These are phyloP conservation scores for Calophaca sinica DNA, from an alignment of 306 rosid genomes.

Conservation along the genomic window DNA sequence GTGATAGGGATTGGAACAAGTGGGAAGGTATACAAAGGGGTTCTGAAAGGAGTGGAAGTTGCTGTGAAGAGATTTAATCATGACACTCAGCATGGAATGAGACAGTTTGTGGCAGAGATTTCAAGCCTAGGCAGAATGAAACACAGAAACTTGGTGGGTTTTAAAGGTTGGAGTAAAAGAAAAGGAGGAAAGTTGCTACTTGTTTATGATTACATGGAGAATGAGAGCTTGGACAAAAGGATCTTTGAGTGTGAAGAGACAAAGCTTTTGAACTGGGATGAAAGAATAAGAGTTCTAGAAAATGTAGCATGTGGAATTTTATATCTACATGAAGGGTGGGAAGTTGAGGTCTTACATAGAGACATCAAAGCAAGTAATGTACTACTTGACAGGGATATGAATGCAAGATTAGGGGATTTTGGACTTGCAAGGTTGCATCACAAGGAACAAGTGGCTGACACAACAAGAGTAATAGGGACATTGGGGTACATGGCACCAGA, in stretches of 20 bases:
- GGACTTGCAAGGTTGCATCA: slow-evolving; percentile 71
- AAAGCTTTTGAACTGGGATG: slow-evolving; percentile 62
- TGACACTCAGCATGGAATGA: slow-evolving; percentile 58
- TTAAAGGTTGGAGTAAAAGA: slow-evolving; percentile 81
- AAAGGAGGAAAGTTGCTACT: slow-evolving; percentile 65
- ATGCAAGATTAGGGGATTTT: slow-evolving; percentile 75
- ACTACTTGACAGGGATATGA: slow-evolving; percentile 73
- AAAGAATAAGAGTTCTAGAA: slow-evolving; percentile 60
- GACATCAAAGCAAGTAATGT: slow-evolving; percentile 78
- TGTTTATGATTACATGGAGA: slow-evolving; percentile 82
- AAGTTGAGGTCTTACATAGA: slow-evolving; percentile 75
- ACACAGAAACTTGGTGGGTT: slow-evolving; percentile 72
- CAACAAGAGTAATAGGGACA: slow-evolving; percentile 72
- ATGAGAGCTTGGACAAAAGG: slow-evolving; percentile 72
- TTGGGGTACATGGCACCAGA: slow-evolving; percentile 78
- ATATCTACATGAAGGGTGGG: slow-evolving; percentile 86
- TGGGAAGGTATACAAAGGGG: slow-evolving; percentile 77
- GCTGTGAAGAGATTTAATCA: slow-evolving; percentile 66
- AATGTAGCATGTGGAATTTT: slow-evolving; percentile 72
- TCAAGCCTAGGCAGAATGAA: slow-evolving; percentile 81
- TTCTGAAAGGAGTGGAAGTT: slow-evolving; percentile 60
- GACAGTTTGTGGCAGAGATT: slow-evolving; percentile 77
- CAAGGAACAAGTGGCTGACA: slow-evolving; percentile 52
- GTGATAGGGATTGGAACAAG: slow-evolving; percentile 70
- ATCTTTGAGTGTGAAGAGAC: slow-evolving; percentile 63